phyloP scores from a whole-genome alignment of 23 red algal species.

The Gracilaria caudata region DNA sequence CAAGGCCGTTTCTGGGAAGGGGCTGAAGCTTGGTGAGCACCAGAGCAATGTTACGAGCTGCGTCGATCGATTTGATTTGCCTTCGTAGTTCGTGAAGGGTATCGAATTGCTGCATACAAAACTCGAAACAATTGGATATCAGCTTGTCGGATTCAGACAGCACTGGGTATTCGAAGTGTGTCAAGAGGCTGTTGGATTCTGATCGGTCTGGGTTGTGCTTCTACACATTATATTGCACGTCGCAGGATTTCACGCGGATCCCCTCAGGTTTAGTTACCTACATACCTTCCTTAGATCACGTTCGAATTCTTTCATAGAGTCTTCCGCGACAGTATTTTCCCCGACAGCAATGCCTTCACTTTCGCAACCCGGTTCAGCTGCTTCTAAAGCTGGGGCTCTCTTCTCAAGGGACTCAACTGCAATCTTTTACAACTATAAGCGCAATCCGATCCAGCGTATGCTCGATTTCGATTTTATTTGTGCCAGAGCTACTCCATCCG shows the following conservation, averaged over 20 bases:
- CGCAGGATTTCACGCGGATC: not conserved
- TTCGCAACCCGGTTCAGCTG: constrained; percentile 25
- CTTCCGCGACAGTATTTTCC: not conserved
- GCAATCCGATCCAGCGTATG: constrained; percentile 95
- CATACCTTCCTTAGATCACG: not conserved
- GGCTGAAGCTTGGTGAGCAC: too few relatives aligned
- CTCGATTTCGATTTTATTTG: constrained; percentile 99
- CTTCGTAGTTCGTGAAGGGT: too few relatives aligned
- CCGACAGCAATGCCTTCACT: constrained; percentile 8
- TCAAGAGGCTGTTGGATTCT: too few relatives aligned
- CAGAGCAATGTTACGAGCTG: too few relatives aligned
- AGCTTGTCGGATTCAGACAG: too few relatives aligned
- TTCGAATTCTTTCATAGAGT: not conserved
- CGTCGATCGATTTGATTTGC: too few relatives aligned
- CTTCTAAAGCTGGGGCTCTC: constrained; percentile 56
- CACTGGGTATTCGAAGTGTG: too few relatives aligned
- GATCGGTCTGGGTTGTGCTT: too few relatives aligned
- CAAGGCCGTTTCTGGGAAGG: too few relatives aligned
- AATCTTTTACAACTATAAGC: constrained; percentile 98
- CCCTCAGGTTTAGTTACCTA: not conserved
- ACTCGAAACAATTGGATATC: too few relatives aligned
- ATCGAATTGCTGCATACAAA: too few relatives aligned
- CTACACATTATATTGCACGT: too few relatives aligned
- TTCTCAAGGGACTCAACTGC: constrained; percentile 86
- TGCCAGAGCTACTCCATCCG: constrained; percentile 69